Evolutionary conservation across 345 rosid species (phyloP).

Genomic region (Dovyalis caffra): DNA sequence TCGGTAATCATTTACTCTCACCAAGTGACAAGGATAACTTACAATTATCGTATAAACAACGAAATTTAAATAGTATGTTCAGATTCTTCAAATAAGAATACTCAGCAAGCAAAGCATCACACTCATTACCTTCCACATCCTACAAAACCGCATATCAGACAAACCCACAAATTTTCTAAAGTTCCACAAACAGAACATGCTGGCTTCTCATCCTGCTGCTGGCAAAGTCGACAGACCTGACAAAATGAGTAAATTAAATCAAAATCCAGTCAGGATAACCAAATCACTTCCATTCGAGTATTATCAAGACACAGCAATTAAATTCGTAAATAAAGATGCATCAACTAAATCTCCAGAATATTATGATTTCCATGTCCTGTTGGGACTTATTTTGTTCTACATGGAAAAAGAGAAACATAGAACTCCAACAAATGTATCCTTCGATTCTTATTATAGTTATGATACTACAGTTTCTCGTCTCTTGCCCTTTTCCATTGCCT

Average conservation of each 20-base stretch:
- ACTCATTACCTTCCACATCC: slow-evolving; percentile 96
- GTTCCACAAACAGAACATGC: slow-evolving; percentile 81
- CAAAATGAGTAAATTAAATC: not conserved
- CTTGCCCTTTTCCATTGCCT: not conserved
- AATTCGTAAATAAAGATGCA: not conserved
- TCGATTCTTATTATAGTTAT: too few relatives aligned
- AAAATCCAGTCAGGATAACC: not conserved
- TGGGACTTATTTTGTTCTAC: not conserved
- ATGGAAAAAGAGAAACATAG: slow-evolving; percentile 3
- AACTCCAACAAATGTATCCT: not conserved
- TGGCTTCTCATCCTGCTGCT: slow-evolving; percentile 78
- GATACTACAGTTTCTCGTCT: not conserved
- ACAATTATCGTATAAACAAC: slow-evolving; percentile 8
- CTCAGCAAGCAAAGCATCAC: not conserved
- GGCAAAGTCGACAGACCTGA: slow-evolving; percentile 88
- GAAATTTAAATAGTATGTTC: not conserved
- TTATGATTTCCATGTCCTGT: not conserved
- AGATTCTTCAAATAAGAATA: slow-evolving; percentile 2
- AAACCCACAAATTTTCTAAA: slow-evolving; percentile 80
- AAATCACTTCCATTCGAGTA: not conserved
- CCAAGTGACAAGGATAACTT: not conserved
- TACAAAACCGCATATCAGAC: slow-evolving; percentile 86
- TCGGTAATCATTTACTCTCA: not conserved
- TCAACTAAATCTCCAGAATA: not conserved
- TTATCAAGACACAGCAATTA: too few relatives aligned